Evolutionary conservation across 1,284 basidiomycete species (phyloP).

Genomic region (Coniferiporia sulphurascens): DNA sequence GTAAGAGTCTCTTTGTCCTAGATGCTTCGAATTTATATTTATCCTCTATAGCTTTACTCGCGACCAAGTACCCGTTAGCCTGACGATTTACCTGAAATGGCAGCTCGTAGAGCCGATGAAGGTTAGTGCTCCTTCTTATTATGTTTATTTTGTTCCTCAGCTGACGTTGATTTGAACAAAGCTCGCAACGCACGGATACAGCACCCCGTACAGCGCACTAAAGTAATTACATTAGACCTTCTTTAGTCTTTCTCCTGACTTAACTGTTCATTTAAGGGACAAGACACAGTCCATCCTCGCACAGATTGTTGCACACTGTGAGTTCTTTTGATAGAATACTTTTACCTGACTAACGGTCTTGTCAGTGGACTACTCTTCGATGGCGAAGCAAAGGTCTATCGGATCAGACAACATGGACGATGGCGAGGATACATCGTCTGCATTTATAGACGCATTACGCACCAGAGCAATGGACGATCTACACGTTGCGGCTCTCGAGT

Average conservation of each 20-base stretch:
- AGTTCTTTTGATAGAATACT: slow-evolving; percentile 29
- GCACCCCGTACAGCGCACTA: slow-evolving; percentile 75
- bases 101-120: slow-evolving; percentile 73
- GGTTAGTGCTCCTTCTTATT: slow-evolving; percentile 25
- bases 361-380: slow-evolving; percentile 48
- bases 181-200: slow-evolving; percentile 74
- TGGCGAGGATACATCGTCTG: slow-evolving; percentile 61
- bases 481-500: slow-evolving; percentile 71
- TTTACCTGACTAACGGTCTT: slow-evolving; percentile 5
- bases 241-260: neutral
- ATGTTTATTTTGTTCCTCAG: slow-evolving; percentile 12
- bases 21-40: neutral
- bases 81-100: slow-evolving; percentile 80
- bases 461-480: slow-evolving; percentile 81
- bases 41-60: slow-evolving; percentile 56
- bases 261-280: slow-evolving; percentile 35
- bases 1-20: slow-evolving; percentile 29
- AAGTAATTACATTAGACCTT: slow-evolving; percentile 13
- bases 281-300: slow-evolving; percentile 81
- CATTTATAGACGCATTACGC: slow-evolving; percentile 73
- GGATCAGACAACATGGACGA: slow-evolving; percentile 71
- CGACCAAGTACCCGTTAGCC: slow-evolving; percentile 77
- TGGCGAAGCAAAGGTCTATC: slow-evolving; percentile 75
- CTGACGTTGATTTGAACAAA: slow-evolving; percentile 13
- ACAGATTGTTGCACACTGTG: slow-evolving; percentile 72